phyloP scores from a whole-genome alignment of 805 yeast species.

The Saccharomycopsis capsularis region DNA sequence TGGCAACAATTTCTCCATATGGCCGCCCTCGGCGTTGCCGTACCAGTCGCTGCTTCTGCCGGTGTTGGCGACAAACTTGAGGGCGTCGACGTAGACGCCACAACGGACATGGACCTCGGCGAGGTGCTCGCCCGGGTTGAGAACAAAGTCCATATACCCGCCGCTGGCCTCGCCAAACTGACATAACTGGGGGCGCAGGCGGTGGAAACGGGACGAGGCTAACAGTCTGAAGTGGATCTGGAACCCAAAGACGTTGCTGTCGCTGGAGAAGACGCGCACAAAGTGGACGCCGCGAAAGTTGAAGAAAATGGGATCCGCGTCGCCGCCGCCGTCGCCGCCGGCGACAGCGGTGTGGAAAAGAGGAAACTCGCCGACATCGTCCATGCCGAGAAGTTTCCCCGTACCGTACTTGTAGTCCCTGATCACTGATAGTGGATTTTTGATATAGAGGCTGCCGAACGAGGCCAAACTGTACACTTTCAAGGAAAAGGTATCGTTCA shows the following conservation, averaged over 20 bases:
- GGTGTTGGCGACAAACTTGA: constrained; percentile 58
- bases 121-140: constrained; percentile 55
- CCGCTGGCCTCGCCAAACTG: constrained; percentile 27
- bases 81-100: constrained; percentile 88
- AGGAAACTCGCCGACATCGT: neutral
- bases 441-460: constrained; percentile 23
- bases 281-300: neutral
- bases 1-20: constrained; percentile 46
- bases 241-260: constrained; percentile 72
- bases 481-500: constrained; percentile 31
- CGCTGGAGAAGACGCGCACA: constrained; percentile 67
- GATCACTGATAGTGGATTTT: constrained; percentile 32
- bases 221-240: constrained; percentile 29
- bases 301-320: neutral
- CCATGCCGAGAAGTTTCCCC: neutral
- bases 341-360: neutral
- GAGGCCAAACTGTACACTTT: constrained; percentile 27
- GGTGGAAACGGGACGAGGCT: neutral
- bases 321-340: constrained; percentile 8
- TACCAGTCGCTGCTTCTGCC: constrained; percentile 42
- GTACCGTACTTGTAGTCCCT: constrained; percentile 33
- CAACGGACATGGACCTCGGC: constrained; percentile 55
- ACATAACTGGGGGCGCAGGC: neutral
- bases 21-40: constrained; percentile 70
- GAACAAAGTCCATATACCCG: constrained; percentile 46